These are phyloP conservation scores for Straminergon stramineum DNA, from an alignment of 225 moss, liverwort and hornwort genomes.

Conservation along the genomic window DNA sequence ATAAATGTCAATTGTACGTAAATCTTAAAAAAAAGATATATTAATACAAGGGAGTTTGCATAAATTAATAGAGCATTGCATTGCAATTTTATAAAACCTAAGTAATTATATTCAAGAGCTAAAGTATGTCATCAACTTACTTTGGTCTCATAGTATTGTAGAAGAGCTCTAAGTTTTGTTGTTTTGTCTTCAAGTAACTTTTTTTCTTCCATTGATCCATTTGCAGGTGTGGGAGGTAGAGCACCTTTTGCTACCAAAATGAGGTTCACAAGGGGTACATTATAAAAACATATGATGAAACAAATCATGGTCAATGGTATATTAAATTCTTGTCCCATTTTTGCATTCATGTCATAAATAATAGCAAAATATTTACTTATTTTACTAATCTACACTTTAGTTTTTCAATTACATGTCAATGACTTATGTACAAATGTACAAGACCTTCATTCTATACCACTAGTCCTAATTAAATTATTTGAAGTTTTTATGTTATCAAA, in stretches of 20 bases:
- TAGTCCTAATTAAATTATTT: not conserved
- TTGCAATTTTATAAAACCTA: not conserved
- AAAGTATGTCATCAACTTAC: not conserved
- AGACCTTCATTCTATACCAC: not conserved
- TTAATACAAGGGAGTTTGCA: rapidly evolving
- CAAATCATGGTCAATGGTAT: not conserved
- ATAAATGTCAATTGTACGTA: too few relatives aligned
- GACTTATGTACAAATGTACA: not conserved
- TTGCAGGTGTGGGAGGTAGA: not conserved
- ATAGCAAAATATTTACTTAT: not conserved
- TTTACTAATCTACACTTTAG: too few relatives aligned
- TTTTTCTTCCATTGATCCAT: conserved; percentile 1
- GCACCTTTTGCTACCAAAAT: not conserved
- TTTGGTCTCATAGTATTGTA: conserved; percentile 42
- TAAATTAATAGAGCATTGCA: not conserved
- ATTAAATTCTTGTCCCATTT: not conserved
- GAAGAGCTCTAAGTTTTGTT: conserved; percentile 1
- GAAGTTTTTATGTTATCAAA: not conserved
- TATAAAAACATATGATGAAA: not conserved
- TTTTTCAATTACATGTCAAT: not conserved
- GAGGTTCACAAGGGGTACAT: not conserved
- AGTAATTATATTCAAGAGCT: not conserved
- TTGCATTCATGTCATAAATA: not conserved
- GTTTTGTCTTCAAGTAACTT: conserved; percentile 38
- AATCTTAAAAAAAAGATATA: too few relatives aligned